A percentile compares a stretch with the other conserved stretches of the same genome.
These are phyloP conservation scores for Brettanomyces sp. DNA, from an alignment of 805 yeast species.

Conservation along the genomic window DNA sequence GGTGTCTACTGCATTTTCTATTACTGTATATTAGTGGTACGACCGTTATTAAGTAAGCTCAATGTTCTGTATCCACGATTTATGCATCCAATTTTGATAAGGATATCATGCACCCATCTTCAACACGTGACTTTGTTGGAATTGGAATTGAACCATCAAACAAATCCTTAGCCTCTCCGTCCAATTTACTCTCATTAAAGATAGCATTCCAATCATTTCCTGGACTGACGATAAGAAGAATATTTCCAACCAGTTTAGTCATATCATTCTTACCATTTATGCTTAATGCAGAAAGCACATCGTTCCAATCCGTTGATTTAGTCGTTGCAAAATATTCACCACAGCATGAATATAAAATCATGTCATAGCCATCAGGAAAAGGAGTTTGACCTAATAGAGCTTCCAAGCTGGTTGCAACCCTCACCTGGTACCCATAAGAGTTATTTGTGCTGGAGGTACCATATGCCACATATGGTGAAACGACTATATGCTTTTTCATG, in stretches of 20 bases:
- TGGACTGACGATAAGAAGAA: slow-evolving; percentile 44
- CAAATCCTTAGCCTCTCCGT: slow-evolving; percentile 33
- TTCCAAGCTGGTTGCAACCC: slow-evolving; percentile 54
- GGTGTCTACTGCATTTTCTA: too few relatives aligned
- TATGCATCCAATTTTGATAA: slow-evolving; percentile 27
- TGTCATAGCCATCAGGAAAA: slow-evolving; percentile 58
- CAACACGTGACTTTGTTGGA: slow-evolving; percentile 51
- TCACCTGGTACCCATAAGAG: slow-evolving; percentile 65
- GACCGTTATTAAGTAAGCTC: too few relatives aligned
- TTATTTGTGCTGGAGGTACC: slow-evolving; percentile 51
- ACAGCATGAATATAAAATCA: slow-evolving; percentile 54
- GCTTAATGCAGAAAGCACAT: too few relatives aligned
- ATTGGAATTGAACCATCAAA: slow-evolving; percentile 53
- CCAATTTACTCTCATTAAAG: slow-evolving; percentile 26
- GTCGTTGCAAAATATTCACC: slow-evolving; percentile 48
- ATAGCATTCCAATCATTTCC: slow-evolving; percentile 46
- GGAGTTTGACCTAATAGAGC: slow-evolving; percentile 64
- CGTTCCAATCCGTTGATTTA: slow-evolving; percentile 9
- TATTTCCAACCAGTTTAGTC: slow-evolving; percentile 1
- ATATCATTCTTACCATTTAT: background rate
- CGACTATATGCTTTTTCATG: slow-evolving; percentile 47
- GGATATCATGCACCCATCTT: slow-evolving; percentile 61
- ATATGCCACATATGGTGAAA: slow-evolving; percentile 64
- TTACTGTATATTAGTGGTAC: too few relatives aligned
- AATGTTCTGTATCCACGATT: background rate